phyloP scores from a whole-genome alignment of 257 asterid species.

The Solanum microdontum region DNA sequence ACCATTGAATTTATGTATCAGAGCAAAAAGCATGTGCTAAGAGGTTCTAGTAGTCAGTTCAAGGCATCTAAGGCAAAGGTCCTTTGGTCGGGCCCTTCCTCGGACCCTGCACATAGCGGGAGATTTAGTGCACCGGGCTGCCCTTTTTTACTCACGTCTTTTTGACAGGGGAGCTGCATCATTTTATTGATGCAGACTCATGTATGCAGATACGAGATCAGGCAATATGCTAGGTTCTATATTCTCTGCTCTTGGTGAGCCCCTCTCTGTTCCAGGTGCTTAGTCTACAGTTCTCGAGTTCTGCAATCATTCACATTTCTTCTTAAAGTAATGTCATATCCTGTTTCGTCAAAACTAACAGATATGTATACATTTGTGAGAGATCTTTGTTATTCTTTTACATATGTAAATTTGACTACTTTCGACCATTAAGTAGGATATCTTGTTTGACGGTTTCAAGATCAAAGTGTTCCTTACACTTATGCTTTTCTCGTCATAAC shows the following conservation, averaged over 20 bases:
- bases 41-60: neutral
- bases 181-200: neutral
- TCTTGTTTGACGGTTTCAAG: no score
- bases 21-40: neutral
- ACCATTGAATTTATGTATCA: neutral
- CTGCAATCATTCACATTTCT: neutral
- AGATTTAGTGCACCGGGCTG: no score
- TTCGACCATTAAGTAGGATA: no score
- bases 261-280: neutral
- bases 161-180: neutral
- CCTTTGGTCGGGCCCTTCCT: neutral
- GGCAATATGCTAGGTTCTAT: neutral
- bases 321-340: neutral
- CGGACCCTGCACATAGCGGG: no score
- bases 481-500: no score
- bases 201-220: neutral
- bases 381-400: no score
- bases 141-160: neutral
- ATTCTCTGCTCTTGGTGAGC: neutral
- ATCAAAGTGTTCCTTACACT: no score
- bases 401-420: no score
- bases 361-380: no score
- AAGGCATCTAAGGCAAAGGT: neutral
- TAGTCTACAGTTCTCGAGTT: neutral
- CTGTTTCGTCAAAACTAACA: neutral